Base-by-base conservation (phyloP, 441 rosid species). In the Gossypium schwendimanii region DNA sequence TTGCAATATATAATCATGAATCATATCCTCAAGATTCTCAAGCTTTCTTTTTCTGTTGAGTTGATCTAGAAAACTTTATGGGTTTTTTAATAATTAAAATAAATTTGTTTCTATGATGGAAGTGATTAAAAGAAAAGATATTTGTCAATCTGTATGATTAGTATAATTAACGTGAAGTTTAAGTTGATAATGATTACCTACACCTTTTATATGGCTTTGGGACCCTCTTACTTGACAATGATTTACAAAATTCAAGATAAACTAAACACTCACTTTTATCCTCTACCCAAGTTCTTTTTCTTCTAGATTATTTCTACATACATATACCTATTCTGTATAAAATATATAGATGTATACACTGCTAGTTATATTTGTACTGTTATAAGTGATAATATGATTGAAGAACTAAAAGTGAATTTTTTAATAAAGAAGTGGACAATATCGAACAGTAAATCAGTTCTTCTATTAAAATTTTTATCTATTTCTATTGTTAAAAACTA, bases 221-320 rank as follows among this genome's bases (percentile, higher is more conserved):
- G 67, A 18, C 49, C 72, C 79, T 45, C 71, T 64, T 58, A 21
- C 61, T 3, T 44, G 4, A 15, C 20, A 63, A 63, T 45, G 52
- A 44, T 62, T 63, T 63, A 26, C 41, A 36, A 6, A 36, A 36
- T 6, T 36, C 41, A 1, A 36, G 41, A 36, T 36, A 7, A 36
- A 36, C 10, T 36, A 36, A 36, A 36, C 41, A 36, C 10, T 36
- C 2, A 36, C 41, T 36, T 36, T 36, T 36, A 36, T 36, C 41
- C 10, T 36, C 41, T 14, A 17, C 49, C 50, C 3, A 63, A 36
- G 3, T 36, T 15, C 20, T 50, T 50, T 57, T 20, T 26, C 12
- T 58, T 58, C 7, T 3, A 11, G 12, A 10, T 57, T 12, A 23
- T 24, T 23, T 24, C 62, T 24, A n/a, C n/a, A 0, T 24, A 1